A percentile compares a stretch with the other conserved stretches of the same genome.
These are phyloP conservation scores for Tothia fuscella DNA, from an alignment of 2,329 filamentous ascomycete species.

Conservation along the genomic window DNA sequence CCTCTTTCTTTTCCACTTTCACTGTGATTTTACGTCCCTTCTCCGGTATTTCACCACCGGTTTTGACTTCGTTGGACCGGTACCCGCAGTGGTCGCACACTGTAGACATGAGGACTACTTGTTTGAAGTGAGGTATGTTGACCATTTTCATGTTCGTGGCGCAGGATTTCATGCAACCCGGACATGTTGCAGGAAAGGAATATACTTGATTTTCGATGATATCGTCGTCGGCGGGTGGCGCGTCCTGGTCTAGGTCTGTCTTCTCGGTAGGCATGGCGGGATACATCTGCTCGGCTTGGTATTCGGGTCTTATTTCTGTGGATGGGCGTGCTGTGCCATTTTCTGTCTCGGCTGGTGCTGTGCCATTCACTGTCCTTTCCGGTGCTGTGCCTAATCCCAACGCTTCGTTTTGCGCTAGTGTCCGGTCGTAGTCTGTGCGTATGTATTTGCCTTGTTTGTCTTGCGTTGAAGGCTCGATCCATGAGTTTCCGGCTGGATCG, in stretches of 20 bases:
- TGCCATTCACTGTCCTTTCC: conserved; percentile 18
- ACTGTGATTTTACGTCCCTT: conserved; percentile 77
- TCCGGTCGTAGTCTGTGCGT: conserved; percentile 73
- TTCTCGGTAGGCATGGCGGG: conserved; percentile 26
- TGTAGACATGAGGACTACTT: conserved; percentile 91
- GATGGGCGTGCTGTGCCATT: conserved; percentile 42
- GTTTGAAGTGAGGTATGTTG: conserved; percentile 94
- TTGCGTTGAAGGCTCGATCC: conserved; percentile 73
- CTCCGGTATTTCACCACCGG: conserved; percentile 80
- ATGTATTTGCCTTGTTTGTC: conserved; percentile 79
- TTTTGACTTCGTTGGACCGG: conserved; percentile 94
- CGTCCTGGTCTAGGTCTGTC: conserved; percentile 20
- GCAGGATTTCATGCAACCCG: conserved; percentile 76
- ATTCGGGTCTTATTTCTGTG: conserved; percentile 43
- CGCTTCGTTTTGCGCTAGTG: conserved; percentile 71
- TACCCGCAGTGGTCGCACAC: conserved; percentile 88
- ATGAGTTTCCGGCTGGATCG: conserved; percentile 90
- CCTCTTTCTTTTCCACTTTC: conserved; percentile 53
- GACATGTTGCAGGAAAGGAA: conserved; percentile 81
- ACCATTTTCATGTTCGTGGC: conserved; percentile 98
- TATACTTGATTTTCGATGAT: conserved; percentile 90
- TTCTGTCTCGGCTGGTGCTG: conserved; percentile 25
- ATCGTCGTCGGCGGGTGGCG: conserved; percentile 43
- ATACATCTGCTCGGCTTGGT: conserved; percentile 34
- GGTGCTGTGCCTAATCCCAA: conserved; percentile 54